These are phyloP conservation scores for Kwoniella botswanensis DNA, from an alignment of 768 basidiomycete species.

Conservation along the genomic window DNA sequence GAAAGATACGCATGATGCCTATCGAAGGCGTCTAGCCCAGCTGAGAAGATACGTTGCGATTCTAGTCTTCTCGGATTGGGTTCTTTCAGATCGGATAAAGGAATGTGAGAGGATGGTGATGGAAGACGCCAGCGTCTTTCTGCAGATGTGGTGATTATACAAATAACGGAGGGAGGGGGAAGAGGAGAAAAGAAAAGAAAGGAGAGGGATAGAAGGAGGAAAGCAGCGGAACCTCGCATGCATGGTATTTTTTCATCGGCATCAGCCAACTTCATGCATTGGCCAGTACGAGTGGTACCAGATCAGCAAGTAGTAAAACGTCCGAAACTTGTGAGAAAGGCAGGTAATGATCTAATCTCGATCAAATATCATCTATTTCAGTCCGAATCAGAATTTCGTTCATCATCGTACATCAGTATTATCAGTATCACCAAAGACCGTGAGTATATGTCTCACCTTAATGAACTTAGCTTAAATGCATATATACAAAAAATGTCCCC, in stretches of 20 bases:
- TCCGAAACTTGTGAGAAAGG: background rate
- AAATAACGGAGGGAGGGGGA: background rate
- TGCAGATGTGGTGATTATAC: background rate
- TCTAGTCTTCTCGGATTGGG: too few species aligned
- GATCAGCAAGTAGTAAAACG: background rate
- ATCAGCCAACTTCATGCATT: background rate
- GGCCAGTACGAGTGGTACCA: background rate
- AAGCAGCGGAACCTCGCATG: background rate
- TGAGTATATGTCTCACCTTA: conserved; percentile 12
- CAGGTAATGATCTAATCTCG: conserved; percentile 6
- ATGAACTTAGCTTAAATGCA: conserved; percentile 15
- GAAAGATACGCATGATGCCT: conserved; percentile 4
- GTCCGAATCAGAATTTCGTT: conserved; percentile 18
- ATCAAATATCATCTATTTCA: background rate
- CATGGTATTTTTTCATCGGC: background rate
- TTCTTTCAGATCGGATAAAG: too few species aligned
- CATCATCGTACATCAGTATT: background rate
- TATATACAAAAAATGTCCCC: conserved; percentile 20
- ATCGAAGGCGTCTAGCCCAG: conserved; percentile 5
- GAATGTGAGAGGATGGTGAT: background rate
- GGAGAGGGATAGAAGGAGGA: background rate
- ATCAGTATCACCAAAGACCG: conserved; percentile 1
- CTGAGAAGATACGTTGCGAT: background rate
- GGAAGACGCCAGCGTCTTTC: conserved; percentile 15
- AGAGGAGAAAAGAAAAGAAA: background rate